Evolutionary conservation across 345 rosid species (phyloP).

Genomic region (Crucihimalaya himalaica): DNA sequence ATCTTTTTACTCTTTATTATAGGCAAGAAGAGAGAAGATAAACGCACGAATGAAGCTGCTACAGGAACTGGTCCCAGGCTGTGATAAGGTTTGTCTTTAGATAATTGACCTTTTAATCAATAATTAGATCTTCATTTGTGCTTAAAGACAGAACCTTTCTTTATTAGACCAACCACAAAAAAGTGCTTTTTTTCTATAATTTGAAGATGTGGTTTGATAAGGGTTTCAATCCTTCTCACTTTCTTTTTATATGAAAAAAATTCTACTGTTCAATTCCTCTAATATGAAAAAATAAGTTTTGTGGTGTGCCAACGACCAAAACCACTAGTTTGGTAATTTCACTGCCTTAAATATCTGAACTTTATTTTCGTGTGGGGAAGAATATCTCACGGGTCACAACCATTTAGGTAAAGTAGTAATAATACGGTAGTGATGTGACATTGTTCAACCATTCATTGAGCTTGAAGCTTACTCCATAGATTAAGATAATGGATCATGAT

Average conservation of each 20-base stretch:
- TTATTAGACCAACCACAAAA: slow-evolving; percentile 27
- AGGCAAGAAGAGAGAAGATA: slow-evolving; percentile 88
- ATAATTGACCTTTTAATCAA: slow-evolving; percentile 41
- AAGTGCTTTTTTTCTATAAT: slow-evolving; percentile 4
- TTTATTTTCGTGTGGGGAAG: slow-evolving; percentile 24
- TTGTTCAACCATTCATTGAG: slow-evolving; percentile 31
- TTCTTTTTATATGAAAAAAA: slow-evolving; percentile 2
- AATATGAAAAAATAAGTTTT: background rate
- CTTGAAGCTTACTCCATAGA: slow-evolving; percentile 33
- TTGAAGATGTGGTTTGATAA: slow-evolving; percentile 20
- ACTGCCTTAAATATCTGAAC: background rate
- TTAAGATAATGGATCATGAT: slow-evolving; percentile 40
- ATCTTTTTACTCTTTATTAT: slow-evolving; percentile 3
- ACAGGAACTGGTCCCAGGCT: slow-evolving; percentile 81
- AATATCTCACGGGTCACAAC: slow-evolving; percentile 22
- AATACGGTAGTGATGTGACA: slow-evolving; percentile 28
- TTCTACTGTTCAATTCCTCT: background rate
- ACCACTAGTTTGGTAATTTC: slow-evolving; percentile 22
- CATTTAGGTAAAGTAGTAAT: slow-evolving; percentile 17
- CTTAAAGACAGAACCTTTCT: slow-evolving; percentile 31
- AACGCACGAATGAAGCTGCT: slow-evolving; percentile 74
- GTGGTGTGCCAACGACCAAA: slow-evolving; percentile 15
- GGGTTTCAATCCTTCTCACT: slow-evolving; percentile 20
- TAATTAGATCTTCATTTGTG: slow-evolving; percentile 45
- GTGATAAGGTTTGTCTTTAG: slow-evolving; percentile 63